Evolutionary conservation across 1,284 basidiomycete species (phyloP).

Genomic region (Rhodotorula glutinis): DNA sequence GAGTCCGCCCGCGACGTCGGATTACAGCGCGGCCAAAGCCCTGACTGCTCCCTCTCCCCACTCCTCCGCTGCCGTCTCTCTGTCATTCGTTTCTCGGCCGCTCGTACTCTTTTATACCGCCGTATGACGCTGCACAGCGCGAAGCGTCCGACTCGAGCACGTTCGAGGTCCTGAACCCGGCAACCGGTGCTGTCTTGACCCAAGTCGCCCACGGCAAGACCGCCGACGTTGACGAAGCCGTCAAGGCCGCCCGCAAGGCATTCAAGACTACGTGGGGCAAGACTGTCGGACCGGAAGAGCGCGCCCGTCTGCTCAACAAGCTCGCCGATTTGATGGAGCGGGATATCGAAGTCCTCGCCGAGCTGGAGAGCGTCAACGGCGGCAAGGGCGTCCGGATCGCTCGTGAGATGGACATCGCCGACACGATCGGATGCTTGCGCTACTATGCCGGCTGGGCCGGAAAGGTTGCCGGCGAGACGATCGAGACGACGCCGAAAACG

Average conservation of each 20-base stretch:
- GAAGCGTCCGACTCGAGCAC: constrained; percentile 17
- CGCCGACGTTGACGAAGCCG: constrained; percentile 34
- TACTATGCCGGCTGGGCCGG: constrained; percentile 39
- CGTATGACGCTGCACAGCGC: neutral
- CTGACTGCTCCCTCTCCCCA: neutral
- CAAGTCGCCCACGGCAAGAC: constrained; percentile 20
- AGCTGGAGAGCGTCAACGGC: constrained; percentile 32
- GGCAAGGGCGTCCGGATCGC: constrained; percentile 36
- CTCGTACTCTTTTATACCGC: neutral
- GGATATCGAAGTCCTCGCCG: constrained; percentile 29
- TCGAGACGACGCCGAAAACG: constrained; percentile 27
- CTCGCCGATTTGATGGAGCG: constrained; percentile 38
- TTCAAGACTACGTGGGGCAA: constrained; percentile 39
- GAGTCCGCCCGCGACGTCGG: neutral
- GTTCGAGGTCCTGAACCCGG: constrained; percentile 33
- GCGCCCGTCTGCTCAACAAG: constrained; percentile 28
- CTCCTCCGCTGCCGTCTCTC: neutral
- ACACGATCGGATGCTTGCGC: constrained; percentile 24
- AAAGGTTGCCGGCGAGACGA: constrained; percentile 35
- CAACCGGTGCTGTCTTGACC: constrained; percentile 24
- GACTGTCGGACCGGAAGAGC: constrained; percentile 13
- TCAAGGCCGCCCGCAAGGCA: constrained; percentile 32
- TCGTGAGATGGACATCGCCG: constrained; percentile 31
- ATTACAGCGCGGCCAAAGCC: too few species aligned
- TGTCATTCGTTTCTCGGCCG: too few species aligned